phyloP scores from a whole-genome alignment of 768 basidiomycete genomes.

The Russula sp. region DNA sequence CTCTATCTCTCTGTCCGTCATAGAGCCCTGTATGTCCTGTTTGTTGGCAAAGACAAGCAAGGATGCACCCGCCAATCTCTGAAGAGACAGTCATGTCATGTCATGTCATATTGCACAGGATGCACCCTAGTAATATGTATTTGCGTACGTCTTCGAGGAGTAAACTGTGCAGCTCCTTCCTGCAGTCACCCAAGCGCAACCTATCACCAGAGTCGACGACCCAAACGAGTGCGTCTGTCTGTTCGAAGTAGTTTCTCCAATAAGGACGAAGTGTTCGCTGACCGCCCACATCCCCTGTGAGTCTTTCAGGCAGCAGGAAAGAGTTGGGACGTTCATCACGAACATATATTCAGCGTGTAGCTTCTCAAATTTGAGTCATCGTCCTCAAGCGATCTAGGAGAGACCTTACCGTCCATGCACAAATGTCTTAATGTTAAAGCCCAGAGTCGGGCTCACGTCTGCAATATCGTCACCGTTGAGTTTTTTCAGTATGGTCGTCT shows the following conservation, averaged over 20 bases:
- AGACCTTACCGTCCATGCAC: slow-evolving; percentile 70
- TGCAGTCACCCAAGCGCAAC: slow-evolving; percentile 86
- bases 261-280: slow-evolving; percentile 94
- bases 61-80: slow-evolving; percentile 95
- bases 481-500: slow-evolving; percentile 96
- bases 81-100: slow-evolving; percentile 6
- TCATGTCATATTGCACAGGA: neutral
- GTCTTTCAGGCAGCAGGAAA: neutral
- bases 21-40: slow-evolving; percentile 86
- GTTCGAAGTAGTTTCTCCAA: slow-evolving; percentile 99
- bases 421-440: slow-evolving; percentile 99
- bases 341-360: slow-evolving; percentile 78
- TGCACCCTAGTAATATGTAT: neutral
- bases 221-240: slow-evolving; percentile 97
- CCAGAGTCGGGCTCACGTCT: slow-evolving; percentile 85
- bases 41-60: slow-evolving; percentile 97
- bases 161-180: slow-evolving; percentile 75
- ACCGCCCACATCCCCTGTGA: slow-evolving; percentile 93
- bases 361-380: slow-evolving; percentile 28
- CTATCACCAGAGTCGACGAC: slow-evolving; percentile 95
- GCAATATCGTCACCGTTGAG: slow-evolving; percentile 88
- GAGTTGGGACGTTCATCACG: slow-evolving; percentile 23
- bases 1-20: slow-evolving; percentile 75
- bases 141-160: slow-evolving; percentile 78
- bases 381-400: neutral